Base-by-base conservation (phyloP, 2,329 filamentous ascomycete species). In the Plectosphaerella sp. region DNA sequence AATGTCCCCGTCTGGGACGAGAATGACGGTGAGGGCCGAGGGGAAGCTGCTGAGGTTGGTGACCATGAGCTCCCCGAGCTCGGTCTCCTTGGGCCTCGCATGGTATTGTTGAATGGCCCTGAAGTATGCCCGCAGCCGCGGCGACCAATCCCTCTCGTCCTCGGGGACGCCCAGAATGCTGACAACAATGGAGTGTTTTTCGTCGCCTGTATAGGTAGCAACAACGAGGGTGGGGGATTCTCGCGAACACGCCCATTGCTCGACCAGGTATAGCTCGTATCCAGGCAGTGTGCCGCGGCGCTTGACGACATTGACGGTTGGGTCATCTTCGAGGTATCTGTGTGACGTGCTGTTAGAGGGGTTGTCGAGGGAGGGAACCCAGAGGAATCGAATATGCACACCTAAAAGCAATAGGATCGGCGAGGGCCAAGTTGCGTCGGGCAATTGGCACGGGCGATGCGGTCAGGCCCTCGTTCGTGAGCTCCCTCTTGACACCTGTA, bases 231-330 rank as follows among this genome's bases (percentile, higher is more conserved):
- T 97, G 1, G 93, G 93, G 56, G 95, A 91, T 52, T 85, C 81
- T 49, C 94, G 84, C 12, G 93, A 97, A 69, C 92, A 97, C 6
- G 91, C 91, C 94, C 94, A 99, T 76, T 99, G 94, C 68, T 97
- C 94, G 58, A 97, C 91, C 15, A 97, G 73, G 69, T 97, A 97
- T 56, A 93, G 78, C 68, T 97, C 92, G 70, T 97, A 97, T 58
- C 93, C 93, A 55, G 82, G 74, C 6, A 99, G 78, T 48, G 80
- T 75, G 48, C 80, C 78, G 51, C 84, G 83, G 50, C 87, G 86
- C 60, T 92, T 83, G 57, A 96, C 76, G 8, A 96, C 84, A 3
- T 77, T 78, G 4, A 91, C 91, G 5, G 81, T 83, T 1, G 84
- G 76, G 58, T 97, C 94, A 65, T 95, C 89, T 72, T 96, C 89